Percentiles rank a stretch among this genome's conserved stretches.
Evolutionary conservation across 768 basidiomycete genomes (phyloP).

Genomic region (Russula griseocarnosa): DNA sequence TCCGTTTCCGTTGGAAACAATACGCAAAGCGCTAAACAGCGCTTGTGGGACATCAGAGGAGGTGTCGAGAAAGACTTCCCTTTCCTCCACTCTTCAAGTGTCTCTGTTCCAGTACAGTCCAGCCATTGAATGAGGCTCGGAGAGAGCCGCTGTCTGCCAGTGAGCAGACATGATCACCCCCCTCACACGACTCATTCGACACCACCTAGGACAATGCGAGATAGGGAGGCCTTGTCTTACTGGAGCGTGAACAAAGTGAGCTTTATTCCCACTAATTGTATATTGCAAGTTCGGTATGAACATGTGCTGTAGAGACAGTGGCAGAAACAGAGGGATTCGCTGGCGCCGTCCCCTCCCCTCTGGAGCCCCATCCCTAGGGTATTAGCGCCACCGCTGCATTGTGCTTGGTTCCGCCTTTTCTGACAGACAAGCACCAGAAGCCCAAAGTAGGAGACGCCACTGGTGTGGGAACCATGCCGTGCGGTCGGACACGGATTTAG

Average conservation of each 20-base stretch:
- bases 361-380: not conserved
- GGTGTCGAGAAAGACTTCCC: not conserved
- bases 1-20: slow-evolving; percentile 21
- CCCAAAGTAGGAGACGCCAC: not conserved
- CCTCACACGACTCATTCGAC: not conserved
- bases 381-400: not conserved
- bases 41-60: not conserved
- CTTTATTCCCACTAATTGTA: not conserved
- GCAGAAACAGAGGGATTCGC: not conserved
- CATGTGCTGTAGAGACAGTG: not conserved
- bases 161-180: not conserved
- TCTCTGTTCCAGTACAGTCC: slow-evolving; percentile 1
- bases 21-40: not conserved
- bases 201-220: too few relatives aligned
- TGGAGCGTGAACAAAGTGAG: not conserved
- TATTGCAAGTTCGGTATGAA: not conserved
- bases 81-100: not conserved
- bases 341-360: not conserved
- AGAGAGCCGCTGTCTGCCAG: not conserved
- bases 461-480: not conserved
- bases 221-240: not conserved
- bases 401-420: not conserved
- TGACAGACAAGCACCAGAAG: not conserved
- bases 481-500: not conserved
- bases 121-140: not conserved